phyloP scores from a whole-genome alignment of 1,139 yeast genomes.

The Debaryomyces sp. region DNA sequence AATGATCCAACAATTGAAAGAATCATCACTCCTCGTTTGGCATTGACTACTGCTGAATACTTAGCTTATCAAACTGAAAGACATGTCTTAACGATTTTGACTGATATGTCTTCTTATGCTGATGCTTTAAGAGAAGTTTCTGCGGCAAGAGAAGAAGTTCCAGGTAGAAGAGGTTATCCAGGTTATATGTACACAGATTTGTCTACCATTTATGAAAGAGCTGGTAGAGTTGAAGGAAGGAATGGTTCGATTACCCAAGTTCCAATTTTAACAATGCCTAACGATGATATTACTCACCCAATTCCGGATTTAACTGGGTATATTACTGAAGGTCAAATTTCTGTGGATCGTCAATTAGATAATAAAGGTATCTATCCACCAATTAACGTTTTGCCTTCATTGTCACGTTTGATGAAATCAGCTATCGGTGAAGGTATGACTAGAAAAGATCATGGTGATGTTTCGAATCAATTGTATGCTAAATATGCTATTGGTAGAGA shows the following conservation, averaged over 20 bases:
- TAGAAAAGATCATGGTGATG: conserved; percentile 99
- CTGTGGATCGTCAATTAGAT: conserved; percentile 91
- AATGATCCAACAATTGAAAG: conserved; percentile 99
- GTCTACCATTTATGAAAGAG: conserved; percentile 98
- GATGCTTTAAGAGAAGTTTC: conserved; percentile 99
- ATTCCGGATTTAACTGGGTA: conserved; percentile 99
- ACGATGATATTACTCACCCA: conserved; percentile 99
- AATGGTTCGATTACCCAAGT: conserved; percentile 99
- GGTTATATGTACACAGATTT: conserved; percentile 99
- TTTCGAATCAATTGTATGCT: conserved; percentile 97
- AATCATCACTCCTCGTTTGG: conserved; percentile 98
- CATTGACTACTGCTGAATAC: conserved; percentile 98
- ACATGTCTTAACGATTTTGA: conserved; percentile 95
- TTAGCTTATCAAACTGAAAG: conserved; percentile 99
- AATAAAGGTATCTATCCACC: conserved; percentile 99
- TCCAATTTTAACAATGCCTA: conserved; percentile 99
- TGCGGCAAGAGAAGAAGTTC: conserved; percentile 99
- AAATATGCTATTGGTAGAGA: conserved; percentile 99
- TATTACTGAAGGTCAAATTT: conserved; percentile 98
- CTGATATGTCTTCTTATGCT: conserved; percentile 99
- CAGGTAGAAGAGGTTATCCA: conserved; percentile 99
- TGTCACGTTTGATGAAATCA: conserved; percentile 97
- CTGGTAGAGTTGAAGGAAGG: conserved; percentile 99
- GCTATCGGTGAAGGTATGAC: conserved; percentile 99
- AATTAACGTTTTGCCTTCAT: conserved; percentile 94